Percentiles rank a stretch among this genome's conserved stretches.
phyloP scores from a whole-genome alignment of 1,139 yeast species.

The Candida neerlandica region DNA sequence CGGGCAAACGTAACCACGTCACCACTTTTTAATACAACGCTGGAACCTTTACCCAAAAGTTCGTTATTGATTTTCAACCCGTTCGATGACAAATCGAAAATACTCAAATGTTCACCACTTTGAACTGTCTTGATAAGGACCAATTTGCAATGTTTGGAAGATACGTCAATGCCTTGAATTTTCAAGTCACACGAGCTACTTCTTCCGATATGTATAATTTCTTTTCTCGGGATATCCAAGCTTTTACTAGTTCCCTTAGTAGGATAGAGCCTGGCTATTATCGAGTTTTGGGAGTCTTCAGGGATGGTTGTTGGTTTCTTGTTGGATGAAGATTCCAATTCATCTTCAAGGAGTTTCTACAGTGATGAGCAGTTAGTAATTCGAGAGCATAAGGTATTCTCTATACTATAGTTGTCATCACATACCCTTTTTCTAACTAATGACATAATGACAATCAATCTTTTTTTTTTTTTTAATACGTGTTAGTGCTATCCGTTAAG shows the following conservation, averaged over 20 bases:
- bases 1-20: conserved; percentile 67
- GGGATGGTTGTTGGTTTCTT: conserved; percentile 6
- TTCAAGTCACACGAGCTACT: conserved; percentile 64
- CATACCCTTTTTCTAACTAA: conserved; percentile 44
- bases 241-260: conserved; percentile 33
- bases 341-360: conserved; percentile 9
- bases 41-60: conserved; percentile 50
- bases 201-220: conserved; percentile 53
- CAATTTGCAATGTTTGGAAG: conserved; percentile 65
- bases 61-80: conserved; percentile 69
- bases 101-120: conserved; percentile 45
- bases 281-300: conserved; percentile 11
- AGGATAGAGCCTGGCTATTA: conserved; percentile 37
- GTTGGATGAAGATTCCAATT: background rate
- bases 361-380: conserved; percentile 6
- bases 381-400: background rate
- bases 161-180: conserved; percentile 60
- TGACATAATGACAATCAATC: conserved; percentile 27
- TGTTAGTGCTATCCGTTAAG: no score
- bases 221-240: conserved; percentile 36
- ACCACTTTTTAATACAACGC: conserved; percentile 58
- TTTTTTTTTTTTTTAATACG: no score
- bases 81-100: conserved; percentile 65
- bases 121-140: conserved; percentile 28
- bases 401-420: conserved; percentile 12